Conservation (phyloP, 129 eudicot species). For the Artemisia argyi region DNA sequence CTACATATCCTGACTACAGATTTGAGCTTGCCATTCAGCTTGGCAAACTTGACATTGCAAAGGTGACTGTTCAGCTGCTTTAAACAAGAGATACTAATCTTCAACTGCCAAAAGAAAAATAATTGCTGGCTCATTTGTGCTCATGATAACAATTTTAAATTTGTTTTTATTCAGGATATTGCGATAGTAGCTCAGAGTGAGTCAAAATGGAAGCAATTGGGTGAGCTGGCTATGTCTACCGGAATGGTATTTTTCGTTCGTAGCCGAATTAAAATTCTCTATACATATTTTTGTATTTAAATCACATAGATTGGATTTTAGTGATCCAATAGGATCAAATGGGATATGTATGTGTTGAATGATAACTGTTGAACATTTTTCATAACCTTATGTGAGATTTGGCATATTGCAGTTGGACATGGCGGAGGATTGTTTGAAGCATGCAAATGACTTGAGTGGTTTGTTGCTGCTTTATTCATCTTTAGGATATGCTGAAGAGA, state of each 20-base stretch:
- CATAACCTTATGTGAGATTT: not conserved
- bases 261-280: not conserved
- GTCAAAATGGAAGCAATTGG: constrained; percentile 98
- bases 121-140: not conserved
- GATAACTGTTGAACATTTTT: not conserved
- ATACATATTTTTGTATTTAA: not conserved
- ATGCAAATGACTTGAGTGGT: constrained; percentile 94
- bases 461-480: constrained; percentile 92
- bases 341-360: constrained; percentile 3
- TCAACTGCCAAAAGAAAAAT: not conserved
- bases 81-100: constrained; percentile 20
- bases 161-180: constrained; percentile 58
- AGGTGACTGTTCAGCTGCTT: constrained; percentile 40
- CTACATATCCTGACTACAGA: constrained; percentile 93
- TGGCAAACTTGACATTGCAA: constrained; percentile 80
- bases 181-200: constrained; percentile 84
- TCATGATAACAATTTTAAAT: constrained; percentile 26
- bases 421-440: constrained; percentile 93
- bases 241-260: constrained; percentile 59
- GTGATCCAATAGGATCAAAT: not conserved
- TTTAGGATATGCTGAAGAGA: constrained; percentile 87
- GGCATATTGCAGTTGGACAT: constrained; percentile 71
- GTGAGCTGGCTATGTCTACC: constrained; percentile 94
- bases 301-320: not conserved
- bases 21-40: constrained; percentile 97